Percentiles rank a stretch among this genome's conserved stretches.
These are phyloP conservation scores for Calocybe indica DNA, from an alignment of 768 basidiomycete species.

Conservation along the genomic window DNA sequence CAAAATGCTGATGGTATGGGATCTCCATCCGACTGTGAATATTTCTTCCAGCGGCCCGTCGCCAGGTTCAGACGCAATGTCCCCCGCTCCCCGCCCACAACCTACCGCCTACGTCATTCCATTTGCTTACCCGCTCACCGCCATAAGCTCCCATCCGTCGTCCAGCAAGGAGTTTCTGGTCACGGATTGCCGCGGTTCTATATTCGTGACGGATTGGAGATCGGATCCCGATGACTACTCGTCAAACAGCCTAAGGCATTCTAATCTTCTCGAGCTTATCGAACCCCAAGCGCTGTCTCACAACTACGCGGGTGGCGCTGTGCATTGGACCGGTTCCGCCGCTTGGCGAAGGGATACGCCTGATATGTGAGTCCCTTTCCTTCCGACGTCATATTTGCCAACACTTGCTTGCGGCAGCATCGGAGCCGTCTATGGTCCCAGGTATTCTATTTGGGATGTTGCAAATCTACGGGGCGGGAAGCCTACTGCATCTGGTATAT, in stretches of 20 bases:
- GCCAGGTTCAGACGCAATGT: slow-evolving; percentile 22
- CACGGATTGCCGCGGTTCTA: slow-evolving; percentile 65
- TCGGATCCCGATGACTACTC: slow-evolving; percentile 55
- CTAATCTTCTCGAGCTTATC: slow-evolving; percentile 62
- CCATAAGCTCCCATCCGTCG: slow-evolving; percentile 64
- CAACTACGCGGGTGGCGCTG: slow-evolving; percentile 37
- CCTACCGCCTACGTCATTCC: slow-evolving; percentile 74
- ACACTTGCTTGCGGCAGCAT: slow-evolving; percentile 36
- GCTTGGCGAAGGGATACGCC: slow-evolving; percentile 67
- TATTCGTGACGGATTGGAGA: slow-evolving; percentile 82
- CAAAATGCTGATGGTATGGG: slow-evolving; percentile 84
- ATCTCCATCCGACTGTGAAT: slow-evolving; percentile 56
- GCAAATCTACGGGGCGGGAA: slow-evolving; percentile 68
- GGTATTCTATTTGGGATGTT: slow-evolving; percentile 75
- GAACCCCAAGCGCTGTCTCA: slow-evolving; percentile 62
- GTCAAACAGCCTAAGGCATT: slow-evolving; percentile 52
- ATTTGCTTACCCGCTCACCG: slow-evolving; percentile 66
- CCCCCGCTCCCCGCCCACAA: slow-evolving; percentile 42
- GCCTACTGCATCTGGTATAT: slow-evolving; percentile 54
- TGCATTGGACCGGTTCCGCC: slow-evolving; percentile 49
- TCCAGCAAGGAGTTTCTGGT: slow-evolving; percentile 78
- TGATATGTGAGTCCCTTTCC: slow-evolving; percentile 53
- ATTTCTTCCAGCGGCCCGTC: slow-evolving; percentile 32
- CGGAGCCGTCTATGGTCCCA: slow-evolving; percentile 69
- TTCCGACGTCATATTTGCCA: background rate